Base-by-base conservation (phyloP, 305 asterid genomes). In the Lippia alba region DNA sequence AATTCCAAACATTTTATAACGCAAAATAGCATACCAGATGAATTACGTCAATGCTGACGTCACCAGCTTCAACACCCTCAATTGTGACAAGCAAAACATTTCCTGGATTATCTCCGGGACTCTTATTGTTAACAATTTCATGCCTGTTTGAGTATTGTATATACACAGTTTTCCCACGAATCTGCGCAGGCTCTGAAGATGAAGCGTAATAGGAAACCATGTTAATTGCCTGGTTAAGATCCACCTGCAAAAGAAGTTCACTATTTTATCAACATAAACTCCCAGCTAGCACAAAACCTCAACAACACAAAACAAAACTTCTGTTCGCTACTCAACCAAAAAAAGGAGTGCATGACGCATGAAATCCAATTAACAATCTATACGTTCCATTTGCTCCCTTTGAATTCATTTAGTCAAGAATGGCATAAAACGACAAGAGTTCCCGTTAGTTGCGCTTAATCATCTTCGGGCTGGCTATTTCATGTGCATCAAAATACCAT, bases 21-120 rank as follows among this genome's bases (percentile, higher is more conserved):
- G 44, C 34, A 30, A 51, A 15, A 63, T 17, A 19, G 55, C 80
- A 80, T 77, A 91, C 97, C 88, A 91, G 80, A 80, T 89, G 97
- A 74, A 91, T 87, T 63, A 91, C 94, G 76, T 91, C 94, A 68
- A 89, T 91, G 87, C 94, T 87, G 69, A 91, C 89, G 78, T 91
- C 96, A 71, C 83, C 85, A 66, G 97, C 94, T 80, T 87, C 96
- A 71, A 89, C 91, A 24, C 96, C 97, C 82, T 87, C 96, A 15
- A 91, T 87, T 19, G 94, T 83, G 55, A 87, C 96, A 66, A 91
- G 89, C 85, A 91, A 81, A 64, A 89, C 97, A 72, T 91, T 91
- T 48, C 97, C 89, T 0, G 92, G 97, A 66, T 81, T 90, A 79
- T 91, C 96, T 54, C 94, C 96, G 4, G 94, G 94, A 70, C 90